Base-by-base conservation (phyloP, 257 asterid species). In the Cinchona pubescens region DNA sequence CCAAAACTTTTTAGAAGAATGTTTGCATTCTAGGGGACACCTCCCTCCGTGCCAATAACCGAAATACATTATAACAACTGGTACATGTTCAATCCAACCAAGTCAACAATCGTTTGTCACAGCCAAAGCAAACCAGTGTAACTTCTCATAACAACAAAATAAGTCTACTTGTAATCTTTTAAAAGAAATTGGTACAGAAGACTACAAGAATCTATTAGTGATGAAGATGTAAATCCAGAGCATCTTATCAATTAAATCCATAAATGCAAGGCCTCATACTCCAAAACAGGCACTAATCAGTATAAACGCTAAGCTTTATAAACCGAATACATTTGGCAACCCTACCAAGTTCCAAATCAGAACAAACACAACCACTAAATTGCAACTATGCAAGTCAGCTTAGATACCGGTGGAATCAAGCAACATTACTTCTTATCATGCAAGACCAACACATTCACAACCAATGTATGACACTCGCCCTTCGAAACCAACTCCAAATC, bases 41-140 rank as follows among this genome's bases (percentile, higher is more conserved):
- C 90, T 94, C 99, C 78, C 99, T 88, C 76, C 81, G 90, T 35
- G 96, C 90, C 83, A 94, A 83, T 85, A 94, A 80, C 74, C 79
- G 86, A 76, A 82, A 87, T 43, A 92, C 89, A 70, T 92, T 94
- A 79, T 91, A 84, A 83, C 90, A 84, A 78, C 83, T 64, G 79
- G 78, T 73, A 86, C 72, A 82, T 12, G 65, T 74, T 78, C 79
- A 77, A 76, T 67, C 69, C 67, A 77, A 73, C 45, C 40, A 64
- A 79, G 62, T 76, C 32, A 74, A 73, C 53, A 66, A 75, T 37
- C 34, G 25, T 68, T 71, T 49, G 35, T 35, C 49, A 42, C 60
- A 49, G 42, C 56, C 35, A 65, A 63, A 43, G 38, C 46, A 75
- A 80, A 69, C 11, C 35, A 63, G 48, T 16, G 59, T 32, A n/a